These are phyloP conservation scores for Colletotrichum cuscutae DNA, from an alignment of 2,329 filamentous ascomycete species.

Conservation along the genomic window DNA sequence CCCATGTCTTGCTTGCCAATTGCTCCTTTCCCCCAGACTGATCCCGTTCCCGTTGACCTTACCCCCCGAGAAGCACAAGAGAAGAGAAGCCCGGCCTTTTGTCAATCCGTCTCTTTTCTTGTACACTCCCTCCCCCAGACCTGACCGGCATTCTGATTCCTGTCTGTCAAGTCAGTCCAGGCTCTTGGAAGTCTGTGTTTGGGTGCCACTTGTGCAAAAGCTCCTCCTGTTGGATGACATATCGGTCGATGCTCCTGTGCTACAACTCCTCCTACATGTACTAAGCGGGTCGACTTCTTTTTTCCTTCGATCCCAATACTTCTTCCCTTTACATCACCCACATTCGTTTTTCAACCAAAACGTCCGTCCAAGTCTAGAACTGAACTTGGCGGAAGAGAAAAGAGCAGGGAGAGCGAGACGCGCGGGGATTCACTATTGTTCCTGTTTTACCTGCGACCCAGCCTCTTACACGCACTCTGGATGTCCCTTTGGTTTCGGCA, in stretches of 20 bases:
- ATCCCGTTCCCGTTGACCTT: background rate
- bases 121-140: conserved; percentile 10
- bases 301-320: conserved; percentile 4
- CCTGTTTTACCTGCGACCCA: conserved; percentile 16
- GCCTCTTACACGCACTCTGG: conserved; percentile 10
- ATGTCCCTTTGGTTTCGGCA: background rate
- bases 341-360: conserved; percentile 25
- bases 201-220: conserved; percentile 18
- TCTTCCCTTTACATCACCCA: conserved; percentile 17
- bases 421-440: conserved; percentile 21
- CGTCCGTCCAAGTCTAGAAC: background rate
- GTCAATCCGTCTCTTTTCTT: conserved; percentile 9
- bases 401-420: conserved; percentile 13
- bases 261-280: background rate
- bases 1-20: conserved; percentile 22
- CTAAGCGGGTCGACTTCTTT: conserved; percentile 25
- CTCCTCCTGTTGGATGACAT: conserved; percentile 31
- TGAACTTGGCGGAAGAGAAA: conserved; percentile 11
- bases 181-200: conserved; percentile 11
- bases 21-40: conserved; percentile 14
- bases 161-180: conserved; percentile 21
- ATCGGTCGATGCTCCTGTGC: conserved; percentile 15
- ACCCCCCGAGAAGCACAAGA: conserved; percentile 1
- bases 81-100: conserved; percentile 10
- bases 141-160: background rate